phyloP scores from a whole-genome alignment of 805 yeast genomes.

The Torulaspora indica region DNA sequence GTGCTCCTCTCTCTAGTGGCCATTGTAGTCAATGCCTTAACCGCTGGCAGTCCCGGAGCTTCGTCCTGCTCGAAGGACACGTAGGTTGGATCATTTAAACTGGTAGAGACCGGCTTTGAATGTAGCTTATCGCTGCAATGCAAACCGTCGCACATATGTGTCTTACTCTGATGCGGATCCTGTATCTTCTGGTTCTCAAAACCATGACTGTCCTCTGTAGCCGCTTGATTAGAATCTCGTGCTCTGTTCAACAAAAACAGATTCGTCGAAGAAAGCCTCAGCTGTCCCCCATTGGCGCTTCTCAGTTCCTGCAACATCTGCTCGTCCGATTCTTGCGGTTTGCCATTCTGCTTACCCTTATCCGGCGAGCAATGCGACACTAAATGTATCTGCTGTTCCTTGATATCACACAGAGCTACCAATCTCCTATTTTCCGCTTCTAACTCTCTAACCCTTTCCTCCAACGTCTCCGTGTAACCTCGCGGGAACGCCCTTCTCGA shows the following conservation, averaged over 20 bases:
- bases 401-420: slow-evolving; percentile 41
- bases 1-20: slow-evolving; percentile 45
- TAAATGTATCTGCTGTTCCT: slow-evolving; percentile 29
- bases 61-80: slow-evolving; percentile 58
- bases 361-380: slow-evolving; percentile 20
- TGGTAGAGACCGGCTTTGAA: slow-evolving; percentile 29
- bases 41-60: slow-evolving; percentile 75
- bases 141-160: slow-evolving; percentile 18
- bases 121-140: slow-evolving; percentile 19
- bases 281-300: slow-evolving; percentile 22
- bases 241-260: slow-evolving; percentile 33
- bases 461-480: slow-evolving; percentile 87
- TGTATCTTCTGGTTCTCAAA: neutral
- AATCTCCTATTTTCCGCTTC: slow-evolving; percentile 75
- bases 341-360: slow-evolving; percentile 11
- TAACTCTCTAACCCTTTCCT: slow-evolving; percentile 79
- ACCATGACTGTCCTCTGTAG: slow-evolving; percentile 7
- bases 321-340: slow-evolving; percentile 17
- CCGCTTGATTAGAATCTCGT: slow-evolving; percentile 3
- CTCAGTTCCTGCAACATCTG: slow-evolving; percentile 23
- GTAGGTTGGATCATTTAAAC: slow-evolving; percentile 31
- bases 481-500: slow-evolving; percentile 83
- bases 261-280: slow-evolving; percentile 36
- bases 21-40: slow-evolving; percentile 56
- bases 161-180: neutral